Conservation (phyloP, 768 basidiomycete genomes). For the Leccinum subgranulosum region DNA sequence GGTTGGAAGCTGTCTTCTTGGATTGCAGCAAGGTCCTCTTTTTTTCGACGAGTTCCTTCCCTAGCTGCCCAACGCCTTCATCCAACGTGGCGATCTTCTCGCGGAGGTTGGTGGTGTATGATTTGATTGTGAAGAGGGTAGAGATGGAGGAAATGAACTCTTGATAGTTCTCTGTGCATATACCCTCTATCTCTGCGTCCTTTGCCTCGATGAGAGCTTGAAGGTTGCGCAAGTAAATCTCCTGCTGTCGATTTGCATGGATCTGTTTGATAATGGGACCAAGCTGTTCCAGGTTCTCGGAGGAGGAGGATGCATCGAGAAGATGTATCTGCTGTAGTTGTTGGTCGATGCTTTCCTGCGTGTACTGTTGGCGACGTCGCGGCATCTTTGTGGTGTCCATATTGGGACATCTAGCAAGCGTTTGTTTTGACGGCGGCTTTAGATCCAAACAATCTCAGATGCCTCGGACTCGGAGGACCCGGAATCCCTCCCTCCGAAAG, state of each 20-base stretch:
- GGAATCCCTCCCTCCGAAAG: background rate
- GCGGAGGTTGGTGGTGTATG: slow-evolving; percentile 91
- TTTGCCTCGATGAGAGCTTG: slow-evolving; percentile 90
- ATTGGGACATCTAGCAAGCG: slow-evolving; percentile 9
- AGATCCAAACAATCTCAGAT: slow-evolving; percentile 32
- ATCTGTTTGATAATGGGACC: slow-evolving; percentile 95
- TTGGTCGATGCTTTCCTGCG: slow-evolving; percentile 82
- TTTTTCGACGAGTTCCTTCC: slow-evolving; percentile 87
- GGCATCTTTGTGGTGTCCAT: slow-evolving; percentile 48
- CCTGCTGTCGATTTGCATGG: slow-evolving; percentile 83
- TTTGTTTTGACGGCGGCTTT: slow-evolving; percentile 40
- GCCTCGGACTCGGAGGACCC: background rate
- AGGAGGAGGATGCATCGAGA: slow-evolving; percentile 80
- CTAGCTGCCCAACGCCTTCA: slow-evolving; percentile 82
- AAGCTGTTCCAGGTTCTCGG: slow-evolving; percentile 93
- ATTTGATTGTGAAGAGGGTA: slow-evolving; percentile 93
- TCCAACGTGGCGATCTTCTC: slow-evolving; percentile 90
- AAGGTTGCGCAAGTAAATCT: slow-evolving; percentile 81
- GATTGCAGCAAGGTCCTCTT: slow-evolving; percentile 86
- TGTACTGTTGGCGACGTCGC: slow-evolving; percentile 68
- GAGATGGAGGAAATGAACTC: slow-evolving; percentile 97
- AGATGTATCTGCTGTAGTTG: slow-evolving; percentile 91
- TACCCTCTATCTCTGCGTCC: slow-evolving; percentile 93
- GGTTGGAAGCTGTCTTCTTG: slow-evolving; percentile 88
- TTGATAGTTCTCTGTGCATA: slow-evolving; percentile 95